Base-by-base conservation (phyloP, 2,329 filamentous ascomycete genomes). In the Exophiala alcalophila region DNA sequence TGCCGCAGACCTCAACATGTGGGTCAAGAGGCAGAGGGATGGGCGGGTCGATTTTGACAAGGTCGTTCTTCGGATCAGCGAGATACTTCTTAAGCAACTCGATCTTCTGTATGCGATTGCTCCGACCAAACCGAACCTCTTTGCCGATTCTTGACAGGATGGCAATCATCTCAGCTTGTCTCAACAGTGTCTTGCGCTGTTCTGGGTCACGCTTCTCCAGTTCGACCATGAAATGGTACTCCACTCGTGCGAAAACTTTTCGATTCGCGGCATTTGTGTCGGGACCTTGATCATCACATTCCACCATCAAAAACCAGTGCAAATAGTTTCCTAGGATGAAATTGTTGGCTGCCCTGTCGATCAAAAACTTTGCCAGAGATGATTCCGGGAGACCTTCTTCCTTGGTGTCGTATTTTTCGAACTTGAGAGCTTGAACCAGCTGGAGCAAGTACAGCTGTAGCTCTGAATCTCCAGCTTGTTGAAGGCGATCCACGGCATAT, bases 241-340 rank as follows among this genome's bases (percentile, higher is more conserved):
- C 90, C 6, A 98, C 86, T 57, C 91, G 89, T 19, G 86, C 84
- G 64, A 95, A 98, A 12, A 97, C 80, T 50, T 86, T 86, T 31
- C 86, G 84, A 59, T 91, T 84, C 12, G 45, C 32, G 4, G 79
- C 73, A 15, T 81, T 76, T 56, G 90, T 86, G 29, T 88, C 84
- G 3, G 81, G 80, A 53, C 84, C 89, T 26, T 68, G 65, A 61
- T 96, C 91, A 56, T 94, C 88, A 55, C 90, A 94, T 66, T 98
- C 94, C 1, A 98, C 92, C 82, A 96, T 96, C 2, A 98, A 74
- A 64, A 97, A 98, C 92, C 92, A 98, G 63, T 96, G 87, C 40
- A 98, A 80, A 66, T 94, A 95, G 61, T 94, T 98, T 20, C 91
- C 92, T 1, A 98, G 76, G 47, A 85, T 83, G 58, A 96, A 86